Evolutionary conservation across 1,139 yeast species (phyloP), one percentile per base, ranked within the genome.

Genomic region (Hyphopichia wangnamkhiaoensis): DNA sequence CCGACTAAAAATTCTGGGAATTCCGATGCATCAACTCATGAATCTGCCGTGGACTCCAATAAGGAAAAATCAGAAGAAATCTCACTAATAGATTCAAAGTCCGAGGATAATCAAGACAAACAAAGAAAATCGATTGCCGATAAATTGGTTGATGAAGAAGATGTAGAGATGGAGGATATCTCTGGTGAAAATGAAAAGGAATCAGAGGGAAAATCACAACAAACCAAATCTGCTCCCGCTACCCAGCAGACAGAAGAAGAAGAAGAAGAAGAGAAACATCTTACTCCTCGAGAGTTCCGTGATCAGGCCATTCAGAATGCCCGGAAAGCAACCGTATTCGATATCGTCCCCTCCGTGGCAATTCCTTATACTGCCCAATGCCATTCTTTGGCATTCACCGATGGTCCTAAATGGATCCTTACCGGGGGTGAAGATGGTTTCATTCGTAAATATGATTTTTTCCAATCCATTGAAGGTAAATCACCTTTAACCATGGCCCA

Each of bases 391-490:
- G 85, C 94, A 6, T 71, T 90, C 39, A 79, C 96, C 1, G 80
- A 79, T 54, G 96, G 95, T 7, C 84, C 93, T 34, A 84, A 84
- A 56, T 91, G 91, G 85, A 72, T 93, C 39, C 82, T 91, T 53
- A 84, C 96, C 1, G 99, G 99, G 16, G 98, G 98, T 5, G 94
- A 88, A 49, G 99, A 93, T 59, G 99, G 99, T 10, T 88, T 82
- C 53, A 86, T 93, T 31, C 70, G 98, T 37, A 88, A 87, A 56
- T 93, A 84, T 62, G 96, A 94, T 60, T 85, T 93, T 48, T 76
- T 83, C 34, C 84, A 84, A 28, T 85, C 96, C 1, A 78, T 93
- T 20, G 91, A 87, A 52, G 98, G 98, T n/a, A 87, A 86, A 53
- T 70, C 86, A 5, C 94, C 95, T 2, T 67, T 93, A 40, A 93